Conservation (phyloP, 2,329 filamentous ascomycete species). For the Davidsoniella neocaledoniae region DNA sequence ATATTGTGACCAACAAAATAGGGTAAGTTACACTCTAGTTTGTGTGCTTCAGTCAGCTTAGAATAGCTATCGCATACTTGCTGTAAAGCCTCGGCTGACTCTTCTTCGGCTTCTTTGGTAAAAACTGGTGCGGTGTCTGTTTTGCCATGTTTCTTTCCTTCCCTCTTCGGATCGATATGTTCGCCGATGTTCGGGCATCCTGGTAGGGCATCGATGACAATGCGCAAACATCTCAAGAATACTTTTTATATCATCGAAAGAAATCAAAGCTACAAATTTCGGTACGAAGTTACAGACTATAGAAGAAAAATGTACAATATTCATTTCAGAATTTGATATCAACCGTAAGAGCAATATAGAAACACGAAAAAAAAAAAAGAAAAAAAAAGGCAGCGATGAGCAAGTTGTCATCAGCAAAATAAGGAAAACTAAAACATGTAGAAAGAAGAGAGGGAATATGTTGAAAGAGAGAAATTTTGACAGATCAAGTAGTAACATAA, state of each 20-base stretch:
- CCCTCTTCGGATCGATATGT: neutral
- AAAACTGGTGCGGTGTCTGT: neutral
- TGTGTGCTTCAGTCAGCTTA: neutral
- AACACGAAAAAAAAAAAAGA: too few species aligned
- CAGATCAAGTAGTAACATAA: too few species aligned
- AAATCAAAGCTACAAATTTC: too few species aligned
- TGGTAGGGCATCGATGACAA: conserved; percentile 12
- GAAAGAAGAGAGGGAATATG: too few species aligned
- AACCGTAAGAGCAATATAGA: too few species aligned
- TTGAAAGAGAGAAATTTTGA: too few species aligned
- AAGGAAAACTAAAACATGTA: too few species aligned
- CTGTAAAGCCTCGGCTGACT: neutral
- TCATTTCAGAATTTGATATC: too few species aligned
- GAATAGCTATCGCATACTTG: neutral
- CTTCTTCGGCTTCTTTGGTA: neutral
- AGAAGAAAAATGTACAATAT: neutral
- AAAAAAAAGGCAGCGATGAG: too few species aligned
- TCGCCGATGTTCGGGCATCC: neutral
- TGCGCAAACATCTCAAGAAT: neutral
- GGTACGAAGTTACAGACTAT: neutral
- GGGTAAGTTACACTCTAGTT: neutral
- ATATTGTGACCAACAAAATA: conserved; percentile 46
- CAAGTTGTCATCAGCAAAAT: too few species aligned
- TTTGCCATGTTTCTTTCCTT: neutral
- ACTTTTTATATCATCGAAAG: too few species aligned